Conservation (phyloP, 148 eudicot genomes). For the Cornus controversa region DNA sequence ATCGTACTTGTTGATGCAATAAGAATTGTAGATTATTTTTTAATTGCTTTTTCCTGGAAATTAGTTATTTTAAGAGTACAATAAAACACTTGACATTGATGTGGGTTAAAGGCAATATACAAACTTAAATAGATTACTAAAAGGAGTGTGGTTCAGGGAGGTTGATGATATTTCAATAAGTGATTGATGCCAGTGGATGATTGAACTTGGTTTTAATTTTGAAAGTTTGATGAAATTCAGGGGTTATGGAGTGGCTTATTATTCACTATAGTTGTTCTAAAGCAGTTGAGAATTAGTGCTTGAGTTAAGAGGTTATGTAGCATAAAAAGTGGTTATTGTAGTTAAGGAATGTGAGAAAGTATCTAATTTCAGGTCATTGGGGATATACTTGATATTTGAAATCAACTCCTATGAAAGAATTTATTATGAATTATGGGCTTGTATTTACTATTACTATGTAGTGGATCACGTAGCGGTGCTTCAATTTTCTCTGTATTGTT, state of each 20-base stretch:
- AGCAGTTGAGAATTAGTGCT: not conserved
- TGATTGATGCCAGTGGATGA: not conserved
- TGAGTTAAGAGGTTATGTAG: not conserved
- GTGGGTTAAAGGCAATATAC: not conserved
- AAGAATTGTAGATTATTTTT: not conserved
- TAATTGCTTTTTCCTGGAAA: not conserved
- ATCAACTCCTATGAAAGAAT: not conserved
- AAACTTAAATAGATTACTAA: too few relatives aligned
- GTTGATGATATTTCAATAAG: not conserved
- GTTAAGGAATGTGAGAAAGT: not conserved
- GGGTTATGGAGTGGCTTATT: not conserved
- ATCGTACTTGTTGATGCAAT: not conserved
- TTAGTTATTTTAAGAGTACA: not conserved
- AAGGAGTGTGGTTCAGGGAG: not conserved
- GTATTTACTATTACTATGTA: too few relatives aligned
- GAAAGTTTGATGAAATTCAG: not conserved
- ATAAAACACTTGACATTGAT: not conserved
- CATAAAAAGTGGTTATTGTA: not conserved
- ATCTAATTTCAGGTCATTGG: not conserved
- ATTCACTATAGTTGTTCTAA: not conserved
- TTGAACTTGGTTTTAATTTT: not conserved
- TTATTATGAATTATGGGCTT: too few relatives aligned
- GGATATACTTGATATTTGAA: not conserved
- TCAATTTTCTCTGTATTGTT: not conserved
- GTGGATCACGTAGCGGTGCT: not conserved